Evolutionary conservation across 768 basidiomycete species (phyloP), one percentile per base, ranked within the genome.

Genomic region (Serendipita sp.): DNA sequence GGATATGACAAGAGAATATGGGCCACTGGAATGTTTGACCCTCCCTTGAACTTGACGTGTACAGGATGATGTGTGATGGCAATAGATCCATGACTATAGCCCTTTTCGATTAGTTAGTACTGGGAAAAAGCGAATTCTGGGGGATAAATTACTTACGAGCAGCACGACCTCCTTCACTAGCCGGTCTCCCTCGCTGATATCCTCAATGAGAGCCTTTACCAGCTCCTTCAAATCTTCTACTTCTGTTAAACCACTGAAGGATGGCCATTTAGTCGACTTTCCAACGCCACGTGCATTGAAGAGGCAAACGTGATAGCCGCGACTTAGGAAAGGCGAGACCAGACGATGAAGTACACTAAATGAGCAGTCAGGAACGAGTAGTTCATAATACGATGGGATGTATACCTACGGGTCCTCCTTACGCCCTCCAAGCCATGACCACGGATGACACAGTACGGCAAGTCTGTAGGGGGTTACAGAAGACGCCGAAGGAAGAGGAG

Each of bases 231-330:
- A 73, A 70, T 93, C 90, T 58, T 83, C 76, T 0, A 75, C 88
- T 74, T 93, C 90, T 4, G 75, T 77, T 65, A 80, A 74, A 0
- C 89, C 90, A 3, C 85, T 88, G 45, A 91, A 77, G 2, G 89
- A 87, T 1, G 85, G 71, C 79, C 84, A 81, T 4, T 88, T 89
- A 0, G 82, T 80, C 0, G 89, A 92, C 53, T 73, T 76, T 13
- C 89, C 89, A 8, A 88, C 86, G 0, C 88, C 86, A 38, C 90
- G 81, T 45, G 86, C 85, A 69, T 92, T 92, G 73, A 84, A 92
- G 62, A 79, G 78, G 44, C 91, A 70, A 24, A 88, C 80, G 69
- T 83, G 76, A 69, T 83, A 87, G 2, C 78, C 77, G 2, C 72
- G 70, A 16, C 74, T 69, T 2, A 78, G 67, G 18, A 78, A 72